Conservation (phyloP, 2,329 filamentous ascomycete genomes). For the Botrytis fabae region DNA sequence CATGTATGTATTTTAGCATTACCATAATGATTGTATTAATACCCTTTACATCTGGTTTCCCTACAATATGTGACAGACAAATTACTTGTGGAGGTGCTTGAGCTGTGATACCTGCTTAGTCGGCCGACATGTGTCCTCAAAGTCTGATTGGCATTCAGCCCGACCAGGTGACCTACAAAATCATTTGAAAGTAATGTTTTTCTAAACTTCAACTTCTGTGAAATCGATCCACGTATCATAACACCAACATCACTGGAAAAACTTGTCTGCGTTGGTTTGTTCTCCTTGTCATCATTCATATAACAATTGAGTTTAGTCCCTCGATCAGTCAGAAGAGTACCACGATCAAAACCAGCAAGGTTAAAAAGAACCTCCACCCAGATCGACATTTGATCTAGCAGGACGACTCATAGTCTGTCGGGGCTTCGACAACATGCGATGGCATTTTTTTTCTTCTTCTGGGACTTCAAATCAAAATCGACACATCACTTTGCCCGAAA, state of each 20-base stretch:
- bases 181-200: not conserved
- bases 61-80: not conserved
- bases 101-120: slow-evolving; percentile 2
- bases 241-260: not conserved
- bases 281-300: not conserved
- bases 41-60: not conserved
- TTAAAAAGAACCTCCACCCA: not conserved
- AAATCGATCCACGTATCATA: not conserved
- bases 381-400: not conserved
- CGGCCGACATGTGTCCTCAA: not conserved
- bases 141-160: not conserved
- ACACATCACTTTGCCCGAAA: too few species aligned
- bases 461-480: too few species aligned
- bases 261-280: not conserved
- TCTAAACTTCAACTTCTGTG: not conserved
- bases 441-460: too few species aligned
- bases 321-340: not conserved
- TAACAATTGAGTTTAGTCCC: not conserved
- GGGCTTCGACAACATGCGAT: not conserved
- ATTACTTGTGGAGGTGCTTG: not conserved
- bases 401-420: not conserved
- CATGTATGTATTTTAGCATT: slow-evolving; percentile 20
- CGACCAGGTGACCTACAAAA: not conserved
- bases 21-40: slow-evolving; percentile 18
- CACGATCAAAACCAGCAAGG: too few species aligned